phyloP scores from a whole-genome alignment of 345 rosid species.

The Eucalyptus polyanthemos region DNA sequence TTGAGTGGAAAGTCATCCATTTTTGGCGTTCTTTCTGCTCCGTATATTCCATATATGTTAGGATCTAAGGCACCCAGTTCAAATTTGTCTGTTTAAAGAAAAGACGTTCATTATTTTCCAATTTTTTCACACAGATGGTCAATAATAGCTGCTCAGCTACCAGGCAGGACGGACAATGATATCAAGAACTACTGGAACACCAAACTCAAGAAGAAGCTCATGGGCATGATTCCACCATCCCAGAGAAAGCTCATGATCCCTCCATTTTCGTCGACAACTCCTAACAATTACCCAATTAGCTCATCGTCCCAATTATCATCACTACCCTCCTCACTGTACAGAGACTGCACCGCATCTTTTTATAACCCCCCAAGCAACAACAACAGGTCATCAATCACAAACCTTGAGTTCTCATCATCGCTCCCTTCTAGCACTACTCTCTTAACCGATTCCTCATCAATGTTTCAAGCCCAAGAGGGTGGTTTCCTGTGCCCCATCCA shows the following conservation, averaged over 20 bases:
- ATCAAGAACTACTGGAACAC: conserved; percentile 12
- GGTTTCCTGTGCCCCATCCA: background rate
- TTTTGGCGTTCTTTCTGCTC: background rate
- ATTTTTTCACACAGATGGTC: background rate
- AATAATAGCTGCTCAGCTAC: conserved; percentile 6
- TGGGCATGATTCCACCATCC: background rate
- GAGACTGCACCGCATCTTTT: background rate
- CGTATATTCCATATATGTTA: background rate
- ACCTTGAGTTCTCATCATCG: background rate
- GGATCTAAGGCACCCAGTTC: background rate
- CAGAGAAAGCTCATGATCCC: background rate
- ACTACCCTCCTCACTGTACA: background rate
- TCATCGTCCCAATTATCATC: background rate
- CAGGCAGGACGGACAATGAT: conserved; percentile 4
- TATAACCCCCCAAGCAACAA: background rate
- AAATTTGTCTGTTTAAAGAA: background rate
- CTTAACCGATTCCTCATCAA: background rate
- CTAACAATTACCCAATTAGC: background rate
- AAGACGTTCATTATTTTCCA: background rate
- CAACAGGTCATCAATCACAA: background rate
- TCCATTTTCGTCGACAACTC: background rate
- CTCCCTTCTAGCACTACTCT: background rate
- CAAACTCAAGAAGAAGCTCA: conserved; percentile 6
- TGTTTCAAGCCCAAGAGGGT: background rate
- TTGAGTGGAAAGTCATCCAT: background rate